Evolutionary conservation across 78 protist species (phyloP).

Genomic region (slime mould (Dictyostelium discoideum)): DNA sequence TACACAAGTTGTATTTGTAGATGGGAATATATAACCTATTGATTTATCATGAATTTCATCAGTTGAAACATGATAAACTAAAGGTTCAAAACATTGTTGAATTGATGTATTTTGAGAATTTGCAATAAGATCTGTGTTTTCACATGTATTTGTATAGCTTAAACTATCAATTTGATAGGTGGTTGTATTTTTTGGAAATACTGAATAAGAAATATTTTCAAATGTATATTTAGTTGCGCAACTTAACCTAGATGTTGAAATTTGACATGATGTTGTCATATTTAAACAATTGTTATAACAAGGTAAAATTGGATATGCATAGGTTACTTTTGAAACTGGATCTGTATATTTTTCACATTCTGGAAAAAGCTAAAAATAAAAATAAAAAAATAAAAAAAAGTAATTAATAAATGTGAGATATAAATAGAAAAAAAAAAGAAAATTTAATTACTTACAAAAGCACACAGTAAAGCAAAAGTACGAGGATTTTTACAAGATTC

Average conservation of each 20-base stretch:
- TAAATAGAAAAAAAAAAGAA: neutral
- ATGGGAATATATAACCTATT: neutral
- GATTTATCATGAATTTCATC: neutral
- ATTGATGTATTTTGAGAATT: neutral
- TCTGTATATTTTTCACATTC: neutral
- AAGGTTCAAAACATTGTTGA: neutral
- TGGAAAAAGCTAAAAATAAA: neutral
- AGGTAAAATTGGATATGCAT: neutral
- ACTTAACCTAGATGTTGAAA: neutral
- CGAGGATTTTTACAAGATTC: neutral
- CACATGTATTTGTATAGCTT: neutral
- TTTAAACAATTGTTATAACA: neutral
- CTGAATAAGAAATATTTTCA: neutral
- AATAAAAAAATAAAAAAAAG: neutral
- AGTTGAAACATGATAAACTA: neutral
- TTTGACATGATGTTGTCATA: neutral
- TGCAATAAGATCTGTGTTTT: neutral
- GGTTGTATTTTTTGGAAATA: neutral
- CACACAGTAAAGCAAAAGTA: neutral
- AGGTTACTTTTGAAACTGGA: neutral
- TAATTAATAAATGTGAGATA: neutral
- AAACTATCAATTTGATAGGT: neutral
- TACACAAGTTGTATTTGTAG: neutral
- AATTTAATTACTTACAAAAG: neutral
- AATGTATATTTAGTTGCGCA: neutral